Evolutionary conservation across 108 stramenopile genomes (phyloP), one percentile per base, ranked within the genome.

Genomic region (Nannochloropsis salina): DNA sequence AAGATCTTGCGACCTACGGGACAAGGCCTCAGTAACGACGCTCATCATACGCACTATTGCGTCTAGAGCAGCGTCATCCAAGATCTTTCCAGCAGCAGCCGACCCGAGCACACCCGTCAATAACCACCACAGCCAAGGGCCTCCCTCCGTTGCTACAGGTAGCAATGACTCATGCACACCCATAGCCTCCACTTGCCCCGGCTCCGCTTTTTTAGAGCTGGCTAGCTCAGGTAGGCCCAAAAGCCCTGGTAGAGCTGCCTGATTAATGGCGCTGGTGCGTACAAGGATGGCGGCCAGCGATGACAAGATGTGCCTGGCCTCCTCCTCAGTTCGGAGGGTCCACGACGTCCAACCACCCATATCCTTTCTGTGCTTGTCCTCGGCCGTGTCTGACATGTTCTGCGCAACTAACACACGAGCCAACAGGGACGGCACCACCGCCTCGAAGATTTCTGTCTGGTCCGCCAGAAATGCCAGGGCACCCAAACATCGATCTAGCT

Each of bases 401-500:
- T 31, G 61, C 4, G 61, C 15, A n/a, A 74, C 61, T 8, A 74
- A 74, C 20, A 74, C 61, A 74, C 61, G 61, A 3, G 15, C n/a
- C 20, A 74, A n/a, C 61, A 74, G n/a, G 61, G 61, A 74, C 20
- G 61, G 61, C 4, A 74, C 1, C 20, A 74, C 61, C 20, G 61
- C 61, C n/a, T 74, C 20, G 6, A 74, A 74, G 61, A 74, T n/a
- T 74, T 74, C 61, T 15, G 61, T n/a, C 61, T 74, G 61, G n/a
- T n/a, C 61, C n/a, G 61, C 61, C 61, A 74, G n/a, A 74, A 8
- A 6, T 8, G 61, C 61, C 61, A 74, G 3, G 20, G 61, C 61
- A 6, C 61, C 61, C 61, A 74, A 74, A 74, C 61, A 74, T 6
- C 61, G 61, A n/a, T 74, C 61, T n/a, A 74, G 61, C n/a, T 74